Evolutionary conservation across 2,329 filamentous ascomycete species (phyloP).

Genomic region (Trichothecium sympodiale): DNA sequence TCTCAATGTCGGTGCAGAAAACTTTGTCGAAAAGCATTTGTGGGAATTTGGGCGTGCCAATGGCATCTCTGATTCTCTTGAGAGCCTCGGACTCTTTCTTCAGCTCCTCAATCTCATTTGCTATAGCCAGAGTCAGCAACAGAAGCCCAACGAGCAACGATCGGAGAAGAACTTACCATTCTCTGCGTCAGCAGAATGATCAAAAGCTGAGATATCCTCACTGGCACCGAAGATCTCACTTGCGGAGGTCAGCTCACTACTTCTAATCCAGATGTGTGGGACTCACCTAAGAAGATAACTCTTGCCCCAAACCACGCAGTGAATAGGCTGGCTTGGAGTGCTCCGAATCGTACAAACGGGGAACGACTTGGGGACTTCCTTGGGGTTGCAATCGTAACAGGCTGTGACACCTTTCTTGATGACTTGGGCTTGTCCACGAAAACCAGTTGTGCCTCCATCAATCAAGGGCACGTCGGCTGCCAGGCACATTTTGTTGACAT

Average conservation of each 20-base stretch:
- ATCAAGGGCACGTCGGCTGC: conserved; percentile 83
- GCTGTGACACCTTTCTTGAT: conserved; percentile 88
- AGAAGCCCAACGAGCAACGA: neutral
- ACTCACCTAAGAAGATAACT: conserved; percentile 76
- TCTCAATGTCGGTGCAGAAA: conserved; percentile 72
- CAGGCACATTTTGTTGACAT: conserved; percentile 96
- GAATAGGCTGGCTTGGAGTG: conserved; percentile 90
- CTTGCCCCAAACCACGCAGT: conserved; percentile 98
- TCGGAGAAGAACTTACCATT: conserved; percentile 43
- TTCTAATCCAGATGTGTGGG: conserved; percentile 6
- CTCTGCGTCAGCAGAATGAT: conserved; percentile 68
- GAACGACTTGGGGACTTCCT: conserved; percentile 84
- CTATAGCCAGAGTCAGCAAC: conserved; percentile 14
- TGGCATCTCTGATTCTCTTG: conserved; percentile 69
- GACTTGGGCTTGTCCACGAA: conserved; percentile 94
- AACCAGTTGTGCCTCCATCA: conserved; percentile 94
- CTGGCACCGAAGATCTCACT: conserved; percentile 81
- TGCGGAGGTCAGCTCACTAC: neutral
- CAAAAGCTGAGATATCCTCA: conserved; percentile 74
- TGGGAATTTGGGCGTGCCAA: conserved; percentile 68
- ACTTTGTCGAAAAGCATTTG: conserved; percentile 86
- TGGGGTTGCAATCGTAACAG: conserved; percentile 90
- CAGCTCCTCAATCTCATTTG: conserved; percentile 78
- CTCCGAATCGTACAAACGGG: conserved; percentile 96
- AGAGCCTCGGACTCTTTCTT: conserved; percentile 74